Evolutionary conservation across 208 protist genomes (phyloP).

Genomic region (Leishmania guyanensis): DNA sequence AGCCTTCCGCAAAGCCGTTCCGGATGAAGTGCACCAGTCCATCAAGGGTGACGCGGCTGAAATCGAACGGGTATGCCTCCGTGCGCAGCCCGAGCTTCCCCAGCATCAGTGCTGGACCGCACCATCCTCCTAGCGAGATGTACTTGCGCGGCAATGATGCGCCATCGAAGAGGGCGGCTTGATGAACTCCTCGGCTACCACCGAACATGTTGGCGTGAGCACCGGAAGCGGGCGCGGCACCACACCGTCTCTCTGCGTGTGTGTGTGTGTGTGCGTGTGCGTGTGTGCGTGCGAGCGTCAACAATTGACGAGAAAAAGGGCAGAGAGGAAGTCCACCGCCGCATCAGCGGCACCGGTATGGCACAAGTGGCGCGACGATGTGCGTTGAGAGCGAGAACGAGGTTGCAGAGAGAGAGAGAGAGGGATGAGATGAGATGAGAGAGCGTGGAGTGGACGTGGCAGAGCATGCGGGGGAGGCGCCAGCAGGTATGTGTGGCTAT

Average conservation of each 20-base stretch:
- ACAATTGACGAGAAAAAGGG: background rate
- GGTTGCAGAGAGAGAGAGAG: background rate
- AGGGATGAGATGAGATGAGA: background rate
- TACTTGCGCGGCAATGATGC: conserved; percentile 48
- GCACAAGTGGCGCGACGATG: background rate
- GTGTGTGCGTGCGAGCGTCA: background rate
- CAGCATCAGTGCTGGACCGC: conserved; percentile 71
- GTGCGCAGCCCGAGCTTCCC: conserved; percentile 74
- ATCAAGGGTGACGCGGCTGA: conserved; percentile 72
- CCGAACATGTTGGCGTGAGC: background rate
- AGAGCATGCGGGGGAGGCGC: background rate
- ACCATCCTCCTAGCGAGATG: conserved; percentile 80
- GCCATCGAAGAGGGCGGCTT: conserved; percentile 29
- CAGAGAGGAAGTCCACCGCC: background rate
- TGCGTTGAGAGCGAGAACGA: background rate
- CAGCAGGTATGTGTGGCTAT: background rate
- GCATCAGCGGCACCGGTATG: background rate
- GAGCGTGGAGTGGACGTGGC: background rate
- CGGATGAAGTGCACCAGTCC: conserved; percentile 66
- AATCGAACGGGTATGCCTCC: conserved; percentile 79
- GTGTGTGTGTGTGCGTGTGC: background rate
- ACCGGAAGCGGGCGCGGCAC: background rate
- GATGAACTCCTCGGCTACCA: background rate
- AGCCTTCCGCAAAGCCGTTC: conserved; percentile 63
- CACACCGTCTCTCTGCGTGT: background rate